These are phyloP conservation scores for Boletus reticuloceps DNA, from an alignment of 768 basidiomycete genomes.

Conservation along the genomic window DNA sequence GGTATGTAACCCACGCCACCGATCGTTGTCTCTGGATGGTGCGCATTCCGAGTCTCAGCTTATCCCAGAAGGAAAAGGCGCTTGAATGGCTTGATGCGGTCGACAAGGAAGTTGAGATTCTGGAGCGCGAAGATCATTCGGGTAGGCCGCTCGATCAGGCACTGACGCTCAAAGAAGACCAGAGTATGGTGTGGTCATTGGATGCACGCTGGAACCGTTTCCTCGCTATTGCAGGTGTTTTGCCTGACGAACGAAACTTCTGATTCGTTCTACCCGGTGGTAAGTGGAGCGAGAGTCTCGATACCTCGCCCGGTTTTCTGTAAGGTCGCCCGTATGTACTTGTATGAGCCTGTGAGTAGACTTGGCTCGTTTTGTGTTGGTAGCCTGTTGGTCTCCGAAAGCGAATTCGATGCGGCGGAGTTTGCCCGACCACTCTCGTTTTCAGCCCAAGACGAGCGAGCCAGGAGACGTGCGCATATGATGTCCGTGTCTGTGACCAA, in stretches of 20 bases:
- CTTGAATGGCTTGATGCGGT: slow-evolving; percentile 55
- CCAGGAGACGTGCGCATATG: no score
- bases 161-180: slow-evolving; percentile 50
- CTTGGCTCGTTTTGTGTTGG: not conserved
- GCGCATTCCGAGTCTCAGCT: slow-evolving; percentile 45
- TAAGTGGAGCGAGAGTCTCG: no score
- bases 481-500: no score
- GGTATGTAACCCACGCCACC: slow-evolving; percentile 67
- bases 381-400: no score
- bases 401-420: no score
- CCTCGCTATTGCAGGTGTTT: slow-evolving; percentile 36
- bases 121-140: slow-evolving; percentile 35
- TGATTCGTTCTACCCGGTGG: not conserved
- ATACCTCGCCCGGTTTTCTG: no score
- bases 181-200: slow-evolving; percentile 48
- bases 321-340: not conserved
- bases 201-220: slow-evolving; percentile 50
- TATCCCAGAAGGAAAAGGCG: slow-evolving; percentile 47
- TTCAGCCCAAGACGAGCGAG: no score
- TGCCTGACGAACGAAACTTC: slow-evolving; percentile 24
- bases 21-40: slow-evolving; percentile 67
- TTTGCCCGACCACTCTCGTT: no score
- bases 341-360: not conserved
- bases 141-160: slow-evolving; percentile 35
- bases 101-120: slow-evolving; percentile 39